These are phyloP conservation scores for Takakia lepidozioides DNA, from an alignment of 225 moss, liverwort and hornwort genomes.

Conservation along the genomic window DNA sequence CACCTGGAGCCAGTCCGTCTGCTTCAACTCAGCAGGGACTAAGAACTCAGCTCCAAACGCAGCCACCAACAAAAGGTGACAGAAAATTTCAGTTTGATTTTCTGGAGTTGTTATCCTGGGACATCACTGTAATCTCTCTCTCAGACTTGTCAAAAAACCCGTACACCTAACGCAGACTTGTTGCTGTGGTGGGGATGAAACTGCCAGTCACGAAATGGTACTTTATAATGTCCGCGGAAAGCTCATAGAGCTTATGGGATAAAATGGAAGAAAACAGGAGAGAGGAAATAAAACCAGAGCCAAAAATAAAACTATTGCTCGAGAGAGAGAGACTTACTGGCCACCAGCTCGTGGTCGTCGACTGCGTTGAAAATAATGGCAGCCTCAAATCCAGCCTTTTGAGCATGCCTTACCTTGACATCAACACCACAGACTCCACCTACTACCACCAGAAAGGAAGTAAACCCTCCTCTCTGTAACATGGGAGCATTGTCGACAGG, in stretches of 20 bases:
- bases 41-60: neutral
- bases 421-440: slow-evolving; percentile 48
- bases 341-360: slow-evolving; percentile 37
- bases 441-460: slow-evolving; percentile 36
- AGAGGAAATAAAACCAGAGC: too few species aligned
- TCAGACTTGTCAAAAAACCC: neutral
- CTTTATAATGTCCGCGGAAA: too few species aligned
- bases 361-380: slow-evolving; percentile 43
- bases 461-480: slow-evolving; percentile 20
- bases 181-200: too few species aligned
- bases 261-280: too few species aligned
- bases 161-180: neutral
- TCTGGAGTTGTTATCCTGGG: neutral
- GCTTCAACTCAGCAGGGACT: too few species aligned
- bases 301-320: too few species aligned
- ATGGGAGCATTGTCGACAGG: slow-evolving; percentile 23
- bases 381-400: slow-evolving; percentile 47
- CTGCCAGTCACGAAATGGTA: too few species aligned
- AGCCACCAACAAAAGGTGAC: neutral
- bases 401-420: slow-evolving; percentile 50
- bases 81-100: neutral
- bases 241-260: too few species aligned
- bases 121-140: neutral
- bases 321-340: slow-evolving; percentile 43
- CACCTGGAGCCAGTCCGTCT: too few species aligned